Evolutionary conservation across 805 yeast species (phyloP).

Genomic region (Limtongia smithiae): DNA sequence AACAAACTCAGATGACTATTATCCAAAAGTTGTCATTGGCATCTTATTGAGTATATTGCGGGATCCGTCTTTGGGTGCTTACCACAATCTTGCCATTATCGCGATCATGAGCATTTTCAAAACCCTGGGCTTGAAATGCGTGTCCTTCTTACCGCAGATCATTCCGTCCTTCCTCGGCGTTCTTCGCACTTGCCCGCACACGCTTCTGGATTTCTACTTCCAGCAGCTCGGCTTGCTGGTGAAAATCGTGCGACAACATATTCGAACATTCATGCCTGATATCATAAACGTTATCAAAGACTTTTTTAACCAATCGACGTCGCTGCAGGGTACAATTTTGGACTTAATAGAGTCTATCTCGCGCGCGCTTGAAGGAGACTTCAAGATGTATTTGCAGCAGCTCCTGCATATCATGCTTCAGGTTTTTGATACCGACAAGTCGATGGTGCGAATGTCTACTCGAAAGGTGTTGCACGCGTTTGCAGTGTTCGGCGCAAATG

Average conservation of each 20-base stretch:
- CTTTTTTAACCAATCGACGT: slow-evolving; percentile 53
- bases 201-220: slow-evolving; percentile 81
- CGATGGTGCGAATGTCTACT: slow-evolving; percentile 46
- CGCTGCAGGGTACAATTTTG: slow-evolving; percentile 74
- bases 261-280: slow-evolving; percentile 73
- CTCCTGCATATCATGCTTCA: slow-evolving; percentile 72
- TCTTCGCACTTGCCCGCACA: slow-evolving; percentile 68
- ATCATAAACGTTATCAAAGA: slow-evolving; percentile 74
- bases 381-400: slow-evolving; percentile 75
- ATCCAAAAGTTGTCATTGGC: slow-evolving; percentile 89
- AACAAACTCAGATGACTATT: slow-evolving; percentile 74
- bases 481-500: slow-evolving; percentile 78
- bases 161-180: slow-evolving; percentile 84
- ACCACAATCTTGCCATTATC: slow-evolving; percentile 90
- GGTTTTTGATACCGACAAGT: slow-evolving; percentile 63
- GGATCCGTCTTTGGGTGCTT: slow-evolving; percentile 78
- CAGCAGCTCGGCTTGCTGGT: slow-evolving; percentile 81
- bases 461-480: slow-evolving; percentile 74
- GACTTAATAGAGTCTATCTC: slow-evolving; percentile 80
- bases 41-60: slow-evolving; percentile 78
- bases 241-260: slow-evolving; percentile 81
- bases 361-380: slow-evolving; percentile 84
- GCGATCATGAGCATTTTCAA: slow-evolving; percentile 89
- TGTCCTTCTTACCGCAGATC: slow-evolving; percentile 80
- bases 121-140: slow-evolving; percentile 82